Percentiles rank a stretch among this genome's conserved stretches.
Conservation (phyloP, 148 eudicot species). For the Rhododendron griersonianum region DNA sequence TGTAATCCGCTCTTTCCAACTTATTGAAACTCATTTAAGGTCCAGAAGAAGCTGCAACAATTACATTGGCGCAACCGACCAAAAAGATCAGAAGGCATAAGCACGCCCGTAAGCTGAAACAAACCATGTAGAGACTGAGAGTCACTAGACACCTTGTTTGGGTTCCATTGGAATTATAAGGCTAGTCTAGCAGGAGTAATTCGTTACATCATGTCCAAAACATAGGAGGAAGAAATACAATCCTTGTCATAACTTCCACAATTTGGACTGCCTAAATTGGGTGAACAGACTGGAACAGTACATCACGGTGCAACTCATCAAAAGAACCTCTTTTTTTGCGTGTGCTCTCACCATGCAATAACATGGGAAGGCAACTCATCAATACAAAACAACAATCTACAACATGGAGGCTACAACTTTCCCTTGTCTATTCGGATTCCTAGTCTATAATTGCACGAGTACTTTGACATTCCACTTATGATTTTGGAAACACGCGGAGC, state of each 20-base stretch:
- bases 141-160: not conserved
- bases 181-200: not conserved
- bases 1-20: not conserved
- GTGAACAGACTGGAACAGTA: not conserved
- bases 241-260: not conserved
- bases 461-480: not conserved
- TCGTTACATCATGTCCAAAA: not conserved
- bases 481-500: not conserved
- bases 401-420: not conserved
- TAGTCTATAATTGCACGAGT: conserved; percentile 2
- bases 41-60: not conserved
- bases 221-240: not conserved
- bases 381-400: not conserved
- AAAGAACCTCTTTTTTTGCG: not conserved
- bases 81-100: not conserved
- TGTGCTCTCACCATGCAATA: not conserved
- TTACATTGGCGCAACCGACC: not conserved
- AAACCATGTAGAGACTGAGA: not conserved
- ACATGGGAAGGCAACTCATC: not conserved
- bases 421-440: not conserved
- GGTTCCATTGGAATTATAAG: not conserved
- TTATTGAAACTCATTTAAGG: not conserved
- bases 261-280: not conserved
- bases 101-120: not conserved
- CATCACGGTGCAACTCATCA: not conserved